These are phyloP conservation scores for Aphanomyces stellatus DNA, from an alignment of 352 stramenopile species.

Conservation along the genomic window DNA sequence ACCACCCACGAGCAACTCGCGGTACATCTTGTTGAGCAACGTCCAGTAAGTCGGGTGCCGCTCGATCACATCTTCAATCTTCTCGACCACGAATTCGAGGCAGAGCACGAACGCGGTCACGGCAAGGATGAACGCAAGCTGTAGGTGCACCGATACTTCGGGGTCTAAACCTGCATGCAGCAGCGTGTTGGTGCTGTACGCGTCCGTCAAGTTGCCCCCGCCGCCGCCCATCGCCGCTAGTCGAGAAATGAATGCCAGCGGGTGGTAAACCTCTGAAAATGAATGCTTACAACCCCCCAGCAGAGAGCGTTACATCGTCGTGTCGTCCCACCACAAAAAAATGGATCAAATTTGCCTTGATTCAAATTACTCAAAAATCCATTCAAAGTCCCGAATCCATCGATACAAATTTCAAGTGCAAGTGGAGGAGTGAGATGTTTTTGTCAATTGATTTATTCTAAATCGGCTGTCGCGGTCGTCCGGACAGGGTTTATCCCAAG, in stretches of 20 bases:
- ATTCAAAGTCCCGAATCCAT: too few relatives aligned
- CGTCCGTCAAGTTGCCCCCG: too few relatives aligned
- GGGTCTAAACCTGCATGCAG: constrained; percentile 14
- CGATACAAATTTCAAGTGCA: neutral
- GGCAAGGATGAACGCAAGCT: constrained; percentile 9
- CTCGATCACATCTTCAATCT: constrained; percentile 11
- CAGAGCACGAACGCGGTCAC: neutral
- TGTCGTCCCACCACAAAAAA: too few relatives aligned
- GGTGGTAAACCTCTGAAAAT: neutral
- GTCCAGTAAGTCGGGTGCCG: constrained; percentile 14
- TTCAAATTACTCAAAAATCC: too few relatives aligned
- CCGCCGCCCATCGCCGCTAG: too few relatives aligned
- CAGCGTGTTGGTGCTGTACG: constrained; percentile 3
- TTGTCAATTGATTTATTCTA: neutral
- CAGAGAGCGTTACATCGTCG: neutral
- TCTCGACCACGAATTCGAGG: constrained; percentile 4
- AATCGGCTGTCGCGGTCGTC: too few relatives aligned
- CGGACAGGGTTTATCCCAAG: too few relatives aligned
- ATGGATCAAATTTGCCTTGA: too few relatives aligned
- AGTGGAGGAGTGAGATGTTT: neutral
- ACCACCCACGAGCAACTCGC: constrained; percentile 14
- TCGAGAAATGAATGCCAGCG: too few relatives aligned
- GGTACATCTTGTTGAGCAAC: constrained; percentile 20
- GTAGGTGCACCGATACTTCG: neutral
- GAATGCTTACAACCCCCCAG: neutral